Conservation (phyloP, 331 rosid genomes). For the Erythrophleum ivorense region DNA sequence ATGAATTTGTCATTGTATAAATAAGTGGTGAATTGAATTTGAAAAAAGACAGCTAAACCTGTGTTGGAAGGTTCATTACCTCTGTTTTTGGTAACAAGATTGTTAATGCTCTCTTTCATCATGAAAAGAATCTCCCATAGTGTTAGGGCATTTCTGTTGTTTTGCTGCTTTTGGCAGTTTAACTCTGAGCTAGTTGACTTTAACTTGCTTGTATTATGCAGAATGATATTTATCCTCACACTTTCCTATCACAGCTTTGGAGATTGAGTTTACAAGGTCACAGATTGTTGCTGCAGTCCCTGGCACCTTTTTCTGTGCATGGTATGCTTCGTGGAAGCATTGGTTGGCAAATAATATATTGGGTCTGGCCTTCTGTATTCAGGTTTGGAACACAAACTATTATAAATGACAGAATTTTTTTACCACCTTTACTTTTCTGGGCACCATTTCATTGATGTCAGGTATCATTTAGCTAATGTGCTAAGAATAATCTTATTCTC, state of each 20-base stretch:
- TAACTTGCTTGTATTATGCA: slow-evolving; percentile 56
- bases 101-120: not conserved
- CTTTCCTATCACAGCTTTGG: slow-evolving; percentile 86
- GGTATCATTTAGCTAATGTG: not conserved
- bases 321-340: slow-evolving; percentile 93
- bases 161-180: slow-evolving; percentile 34
- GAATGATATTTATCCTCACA: slow-evolving; percentile 66
- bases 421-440: not conserved
- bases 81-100: not conserved
- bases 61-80: not conserved
- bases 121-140: slow-evolving; percentile 20
- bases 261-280: slow-evolving; percentile 95
- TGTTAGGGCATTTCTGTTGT: slow-evolving; percentile 7
- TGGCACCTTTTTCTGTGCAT: slow-evolving; percentile 92
- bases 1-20: not conserved
- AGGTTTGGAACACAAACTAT: slow-evolving; percentile 53
- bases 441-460: not conserved
- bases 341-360: slow-evolving; percentile 95
- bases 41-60: not conserved
- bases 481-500: not conserved
- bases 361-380: slow-evolving; percentile 98
- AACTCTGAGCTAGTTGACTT: slow-evolving; percentile 57
- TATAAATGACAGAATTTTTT: not conserved
- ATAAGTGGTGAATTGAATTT: not conserved
- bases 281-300: slow-evolving; percentile 91